Conservation (phyloP, 1,139 yeast genomes). For the Pneumocystis canis region DNA sequence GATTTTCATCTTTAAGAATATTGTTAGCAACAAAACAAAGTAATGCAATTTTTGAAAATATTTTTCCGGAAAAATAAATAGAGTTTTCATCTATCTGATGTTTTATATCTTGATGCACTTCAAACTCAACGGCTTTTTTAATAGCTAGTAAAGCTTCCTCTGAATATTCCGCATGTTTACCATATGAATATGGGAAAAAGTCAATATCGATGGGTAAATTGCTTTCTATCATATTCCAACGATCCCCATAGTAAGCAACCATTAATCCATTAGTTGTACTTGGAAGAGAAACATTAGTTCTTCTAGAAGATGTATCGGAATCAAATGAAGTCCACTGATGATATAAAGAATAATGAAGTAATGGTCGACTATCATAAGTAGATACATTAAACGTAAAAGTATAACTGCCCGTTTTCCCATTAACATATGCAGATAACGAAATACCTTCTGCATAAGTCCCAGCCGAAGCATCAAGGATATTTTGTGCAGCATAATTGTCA, state of each 20-base stretch:
- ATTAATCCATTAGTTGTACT: constrained; percentile 57
- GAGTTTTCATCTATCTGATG: constrained; percentile 36
- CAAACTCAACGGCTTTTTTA: constrained; percentile 42
- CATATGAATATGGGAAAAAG: constrained; percentile 33
- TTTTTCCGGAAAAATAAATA: constrained; percentile 55
- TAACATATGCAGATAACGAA: constrained; percentile 27
- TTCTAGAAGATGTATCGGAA: constrained; percentile 15
- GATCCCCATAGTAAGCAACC: constrained; percentile 43
- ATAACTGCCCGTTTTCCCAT: constrained; percentile 34
- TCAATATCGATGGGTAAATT: constrained; percentile 39
- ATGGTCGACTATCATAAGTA: constrained; percentile 41
- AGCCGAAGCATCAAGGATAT: constrained; percentile 28
- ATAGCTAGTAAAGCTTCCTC: constrained; percentile 33
- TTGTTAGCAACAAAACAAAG: constrained; percentile 49
- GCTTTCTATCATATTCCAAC: constrained; percentile 37
- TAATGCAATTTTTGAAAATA: constrained; percentile 62
- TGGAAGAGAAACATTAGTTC: constrained; percentile 27
- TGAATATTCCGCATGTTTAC: constrained; percentile 31
- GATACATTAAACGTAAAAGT: constrained; percentile 35
- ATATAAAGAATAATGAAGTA: constrained; percentile 52
- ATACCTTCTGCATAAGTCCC: constrained; percentile 41
- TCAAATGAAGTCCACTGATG: constrained; percentile 49
- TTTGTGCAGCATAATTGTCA: constrained; percentile 13
- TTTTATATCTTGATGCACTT: constrained; percentile 42
- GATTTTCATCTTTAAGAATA: constrained; percentile 39